These are phyloP conservation scores for Pisolithus sp. DNA, from an alignment of 768 basidiomycete genomes.

Conservation along the genomic window DNA sequence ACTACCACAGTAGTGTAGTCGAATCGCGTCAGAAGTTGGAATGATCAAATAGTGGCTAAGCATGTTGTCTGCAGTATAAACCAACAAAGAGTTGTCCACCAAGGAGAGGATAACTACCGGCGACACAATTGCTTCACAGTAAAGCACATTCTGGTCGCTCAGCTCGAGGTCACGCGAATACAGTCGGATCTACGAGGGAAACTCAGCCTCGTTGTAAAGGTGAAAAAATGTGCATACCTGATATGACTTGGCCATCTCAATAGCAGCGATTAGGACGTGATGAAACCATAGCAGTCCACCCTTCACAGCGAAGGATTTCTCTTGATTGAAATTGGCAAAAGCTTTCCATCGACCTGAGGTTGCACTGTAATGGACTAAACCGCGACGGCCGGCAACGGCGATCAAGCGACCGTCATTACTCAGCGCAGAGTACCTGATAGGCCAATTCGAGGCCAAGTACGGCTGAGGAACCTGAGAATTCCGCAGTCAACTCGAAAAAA, in stretches of 20 bases:
- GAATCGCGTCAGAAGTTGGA: slow-evolving; percentile 76
- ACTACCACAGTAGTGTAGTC: slow-evolving; percentile 86
- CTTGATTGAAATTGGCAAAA: slow-evolving; percentile 76
- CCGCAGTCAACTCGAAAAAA: neutral
- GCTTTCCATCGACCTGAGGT: slow-evolving; percentile 93
- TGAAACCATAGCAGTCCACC: slow-evolving; percentile 97
- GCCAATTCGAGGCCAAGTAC: slow-evolving; percentile 92
- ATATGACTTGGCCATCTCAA: slow-evolving; percentile 73
- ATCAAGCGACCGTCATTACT: slow-evolving; percentile 88
- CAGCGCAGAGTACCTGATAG: slow-evolving; percentile 85
- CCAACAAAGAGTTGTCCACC: slow-evolving; percentile 90
- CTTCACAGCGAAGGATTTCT: slow-evolving; percentile 78
- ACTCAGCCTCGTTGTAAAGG: neutral
- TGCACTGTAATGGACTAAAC: slow-evolving; percentile 90
- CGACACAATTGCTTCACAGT: slow-evolving; percentile 69
- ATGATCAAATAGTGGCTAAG: slow-evolving; percentile 88
- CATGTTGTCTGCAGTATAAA: slow-evolving; percentile 92
- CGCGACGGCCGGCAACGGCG: slow-evolving; percentile 86
- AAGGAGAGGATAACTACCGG: slow-evolving; percentile 84
- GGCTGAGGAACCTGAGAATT: slow-evolving; percentile 69
- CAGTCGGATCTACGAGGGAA: slow-evolving; percentile 63
- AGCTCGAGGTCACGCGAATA: slow-evolving; percentile 92
- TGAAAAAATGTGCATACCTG: slow-evolving; percentile 43
- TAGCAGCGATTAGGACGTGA: slow-evolving; percentile 86
- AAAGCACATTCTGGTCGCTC: slow-evolving; percentile 73